Percentiles rank a stretch among this genome's conserved stretches.
These are phyloP conservation scores for Datisca glomerata DNA, from an alignment of 306 rosid species.

Conservation along the genomic window DNA sequence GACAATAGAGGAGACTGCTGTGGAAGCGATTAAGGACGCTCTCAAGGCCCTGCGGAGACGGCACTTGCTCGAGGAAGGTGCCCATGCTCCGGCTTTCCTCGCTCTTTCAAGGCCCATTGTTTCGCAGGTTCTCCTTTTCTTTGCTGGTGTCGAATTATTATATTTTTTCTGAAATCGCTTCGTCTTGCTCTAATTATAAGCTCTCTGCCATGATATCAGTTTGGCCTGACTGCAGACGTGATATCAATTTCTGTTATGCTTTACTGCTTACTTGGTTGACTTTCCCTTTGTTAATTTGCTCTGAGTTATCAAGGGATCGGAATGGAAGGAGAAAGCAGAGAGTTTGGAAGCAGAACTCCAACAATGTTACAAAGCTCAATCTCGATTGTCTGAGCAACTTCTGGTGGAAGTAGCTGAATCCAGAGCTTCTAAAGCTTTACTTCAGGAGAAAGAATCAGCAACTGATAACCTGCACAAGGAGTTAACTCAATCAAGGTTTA, in stretches of 20 bases:
- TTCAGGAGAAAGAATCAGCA: conserved; percentile 53
- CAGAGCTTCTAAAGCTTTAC: conserved; percentile 53
- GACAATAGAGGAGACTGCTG: conserved; percentile 28
- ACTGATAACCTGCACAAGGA: conserved; percentile 45
- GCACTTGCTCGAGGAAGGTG: conserved; percentile 91
- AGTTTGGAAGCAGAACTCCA: conserved; percentile 77
- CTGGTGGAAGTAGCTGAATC: conserved; percentile 89
- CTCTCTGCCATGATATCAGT: too few species aligned
- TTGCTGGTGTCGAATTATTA: background rate
- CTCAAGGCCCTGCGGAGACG: conserved; percentile 71
- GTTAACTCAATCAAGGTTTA: conserved; percentile 54
- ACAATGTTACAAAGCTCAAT: conserved; percentile 93
- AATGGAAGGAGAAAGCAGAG: conserved; percentile 94
- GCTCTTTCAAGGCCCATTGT: conserved; percentile 67
- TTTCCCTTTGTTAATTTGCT: too few species aligned
- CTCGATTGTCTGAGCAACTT: conserved; percentile 85
- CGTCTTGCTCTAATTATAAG: too few species aligned
- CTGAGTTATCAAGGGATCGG: conserved; percentile 65
- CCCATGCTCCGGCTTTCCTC: conserved; percentile 73
- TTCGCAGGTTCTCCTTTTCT: conserved; percentile 37
- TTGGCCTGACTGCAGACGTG: too few species aligned
- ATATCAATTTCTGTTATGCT: background rate
- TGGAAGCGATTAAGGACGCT: conserved; percentile 65
- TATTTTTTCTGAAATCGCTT: background rate
- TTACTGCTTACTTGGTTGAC: background rate